These are phyloP conservation scores for Sparassis latifolia DNA, from an alignment of 1,284 basidiomycete genomes.

Conservation along the genomic window DNA sequence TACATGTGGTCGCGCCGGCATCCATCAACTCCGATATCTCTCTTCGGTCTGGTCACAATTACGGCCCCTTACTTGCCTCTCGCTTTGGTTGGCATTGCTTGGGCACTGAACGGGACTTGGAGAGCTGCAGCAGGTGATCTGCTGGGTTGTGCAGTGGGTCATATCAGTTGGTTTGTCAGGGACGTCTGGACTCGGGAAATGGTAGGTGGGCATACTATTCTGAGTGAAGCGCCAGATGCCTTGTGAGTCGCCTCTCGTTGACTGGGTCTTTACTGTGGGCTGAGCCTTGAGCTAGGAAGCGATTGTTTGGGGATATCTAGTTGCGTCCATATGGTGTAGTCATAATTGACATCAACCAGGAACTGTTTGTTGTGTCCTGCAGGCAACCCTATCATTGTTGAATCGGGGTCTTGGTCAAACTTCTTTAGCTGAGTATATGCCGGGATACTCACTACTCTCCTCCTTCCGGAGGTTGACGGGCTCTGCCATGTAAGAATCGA, in stretches of 20 bases:
- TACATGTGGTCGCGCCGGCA: slow-evolving; percentile 96
- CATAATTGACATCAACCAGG: neutral
- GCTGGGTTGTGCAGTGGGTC: slow-evolving; percentile 85
- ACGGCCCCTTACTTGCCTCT: slow-evolving; percentile 94
- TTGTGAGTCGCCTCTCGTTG: slow-evolving; percentile 53
- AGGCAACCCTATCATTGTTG: neutral
- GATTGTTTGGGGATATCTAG: slow-evolving; percentile 52
- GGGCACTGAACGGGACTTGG: slow-evolving; percentile 86
- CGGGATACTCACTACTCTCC: too few relatives aligned
- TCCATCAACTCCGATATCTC: slow-evolving; percentile 88
- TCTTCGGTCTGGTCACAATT: slow-evolving; percentile 93
- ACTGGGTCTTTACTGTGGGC: slow-evolving; percentile 2
- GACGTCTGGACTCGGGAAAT: slow-evolving; percentile 96
- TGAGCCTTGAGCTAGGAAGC: slow-evolving; percentile 37
- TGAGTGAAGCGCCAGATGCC: slow-evolving; percentile 72
- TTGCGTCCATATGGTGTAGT: neutral
- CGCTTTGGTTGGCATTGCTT: slow-evolving; percentile 84
- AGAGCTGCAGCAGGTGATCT: slow-evolving; percentile 81
- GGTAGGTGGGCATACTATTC: slow-evolving; percentile 65
- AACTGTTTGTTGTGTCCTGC: neutral
- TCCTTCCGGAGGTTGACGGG: too few relatives aligned
- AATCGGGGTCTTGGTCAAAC: too few relatives aligned
- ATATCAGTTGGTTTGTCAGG: slow-evolving; percentile 88
- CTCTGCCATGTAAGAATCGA: too few relatives aligned
- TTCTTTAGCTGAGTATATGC: too few relatives aligned